Evolutionary conservation across 108 stramenopile genomes (phyloP).

Genomic region (Skeletonema tropicum): DNA sequence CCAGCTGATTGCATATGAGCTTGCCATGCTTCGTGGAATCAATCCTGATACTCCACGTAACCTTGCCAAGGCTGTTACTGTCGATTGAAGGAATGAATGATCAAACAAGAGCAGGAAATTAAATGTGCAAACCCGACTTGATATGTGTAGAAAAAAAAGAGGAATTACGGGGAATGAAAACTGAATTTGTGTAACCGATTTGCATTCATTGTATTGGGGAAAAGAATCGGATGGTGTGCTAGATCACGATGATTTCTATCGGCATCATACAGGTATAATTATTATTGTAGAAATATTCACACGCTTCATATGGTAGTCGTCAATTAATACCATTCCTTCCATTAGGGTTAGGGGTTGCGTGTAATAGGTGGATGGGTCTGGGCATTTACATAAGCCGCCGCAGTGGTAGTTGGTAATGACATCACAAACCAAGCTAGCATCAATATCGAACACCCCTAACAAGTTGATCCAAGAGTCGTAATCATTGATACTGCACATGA

Average conservation of each 20-base stretch:
- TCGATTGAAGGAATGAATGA: slow-evolving; percentile 67
- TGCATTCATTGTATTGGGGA: not conserved
- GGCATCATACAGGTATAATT: not conserved
- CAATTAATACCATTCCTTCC: too few species aligned
- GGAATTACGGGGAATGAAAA: not conserved
- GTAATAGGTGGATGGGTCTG: too few species aligned
- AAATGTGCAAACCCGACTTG: too few species aligned
- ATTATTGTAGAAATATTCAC: slow-evolving; percentile 28
- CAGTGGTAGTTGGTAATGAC: too few species aligned
- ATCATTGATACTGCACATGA: too few species aligned
- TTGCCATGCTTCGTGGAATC: slow-evolving; percentile 94
- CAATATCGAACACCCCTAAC: too few species aligned
- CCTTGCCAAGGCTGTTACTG: slow-evolving; percentile 98
- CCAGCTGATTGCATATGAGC: slow-evolving; percentile 97
- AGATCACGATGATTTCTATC: not conserved
- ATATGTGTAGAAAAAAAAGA: not conserved
- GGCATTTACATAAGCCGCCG: too few species aligned
- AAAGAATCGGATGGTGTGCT: not conserved
- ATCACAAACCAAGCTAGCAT: too few species aligned
- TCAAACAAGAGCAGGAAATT: too few species aligned
- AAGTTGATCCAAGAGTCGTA: too few species aligned
- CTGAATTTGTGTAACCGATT: not conserved
- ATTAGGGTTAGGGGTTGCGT: too few species aligned
- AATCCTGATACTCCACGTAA: slow-evolving; percentile 98
- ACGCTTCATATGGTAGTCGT: too few species aligned